Conservation (phyloP, 2,329 filamentous ascomycete genomes). For the Xylaria sp. region DNA sequence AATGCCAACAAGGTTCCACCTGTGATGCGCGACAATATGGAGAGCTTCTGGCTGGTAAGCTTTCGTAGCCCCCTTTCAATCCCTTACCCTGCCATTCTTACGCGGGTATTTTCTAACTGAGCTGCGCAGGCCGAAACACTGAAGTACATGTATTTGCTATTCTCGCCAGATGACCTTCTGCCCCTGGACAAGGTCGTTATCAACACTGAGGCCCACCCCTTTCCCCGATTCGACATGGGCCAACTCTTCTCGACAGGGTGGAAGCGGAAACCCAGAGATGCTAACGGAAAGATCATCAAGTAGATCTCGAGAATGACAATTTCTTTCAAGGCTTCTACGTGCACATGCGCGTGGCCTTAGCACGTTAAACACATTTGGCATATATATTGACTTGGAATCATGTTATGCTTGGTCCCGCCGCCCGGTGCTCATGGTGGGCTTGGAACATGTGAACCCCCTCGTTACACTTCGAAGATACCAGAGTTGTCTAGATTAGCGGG, state of each 20-base stretch:
- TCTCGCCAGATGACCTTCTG: conserved; percentile 80
- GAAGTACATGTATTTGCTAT: conserved; percentile 96
- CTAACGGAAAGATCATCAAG: conserved; percentile 44
- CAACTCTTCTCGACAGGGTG: conserved; percentile 80
- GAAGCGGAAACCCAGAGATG: conserved; percentile 67
- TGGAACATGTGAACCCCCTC: background rate
- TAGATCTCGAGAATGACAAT: conserved; percentile 6
- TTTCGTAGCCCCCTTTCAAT: background rate
- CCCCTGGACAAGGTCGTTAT: conserved; percentile 87
- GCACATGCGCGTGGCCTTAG: no score
- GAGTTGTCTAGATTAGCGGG: background rate
- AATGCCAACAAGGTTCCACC: conserved; percentile 76
- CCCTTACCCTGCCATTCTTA: no score
- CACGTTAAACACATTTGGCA: no score
- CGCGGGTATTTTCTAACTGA: conserved; percentile 7
- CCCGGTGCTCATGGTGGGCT: background rate
- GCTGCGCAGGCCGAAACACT: conserved; percentile 81
- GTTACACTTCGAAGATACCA: background rate
- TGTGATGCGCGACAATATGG: conserved; percentile 83
- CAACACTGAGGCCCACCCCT: conserved; percentile 92
- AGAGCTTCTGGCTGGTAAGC: conserved; percentile 94
- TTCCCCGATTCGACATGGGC: conserved; percentile 84
- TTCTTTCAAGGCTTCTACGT: no score
- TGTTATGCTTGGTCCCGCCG: background rate
- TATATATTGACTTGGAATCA: background rate